A percentile compares a stretch with the other conserved stretches of the same genome.
Evolutionary conservation across 257 asterid genomes (phyloP).

Genomic region (Solanum tarapatanum): DNA sequence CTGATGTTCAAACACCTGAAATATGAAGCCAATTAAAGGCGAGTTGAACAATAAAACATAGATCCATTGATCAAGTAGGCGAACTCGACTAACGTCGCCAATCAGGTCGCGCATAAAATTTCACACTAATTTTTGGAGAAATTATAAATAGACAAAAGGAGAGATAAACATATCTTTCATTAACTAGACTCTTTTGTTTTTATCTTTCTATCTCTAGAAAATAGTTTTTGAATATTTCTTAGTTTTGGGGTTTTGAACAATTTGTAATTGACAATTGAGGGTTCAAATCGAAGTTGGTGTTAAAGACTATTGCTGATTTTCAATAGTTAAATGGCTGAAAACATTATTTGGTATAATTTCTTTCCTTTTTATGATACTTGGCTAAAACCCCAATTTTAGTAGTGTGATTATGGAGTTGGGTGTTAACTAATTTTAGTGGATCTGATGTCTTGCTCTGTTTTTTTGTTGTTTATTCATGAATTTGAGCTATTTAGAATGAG

Average conservation of each 20-base stretch:
- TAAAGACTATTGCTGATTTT: neutral
- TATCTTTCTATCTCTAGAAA: neutral
- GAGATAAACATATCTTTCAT: too few relatives aligned
- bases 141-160: too few relatives aligned
- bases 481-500: neutral
- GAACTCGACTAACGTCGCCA: too few relatives aligned
- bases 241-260: neutral
- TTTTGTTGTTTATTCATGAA: too few relatives aligned
- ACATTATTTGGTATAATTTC: neutral
- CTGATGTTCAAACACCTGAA: too few relatives aligned
- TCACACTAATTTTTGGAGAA: too few relatives aligned
- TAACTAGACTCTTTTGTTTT: too few relatives aligned
- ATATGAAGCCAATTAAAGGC: too few relatives aligned
- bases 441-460: neutral
- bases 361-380: too few relatives aligned
- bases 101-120: too few relatives aligned
- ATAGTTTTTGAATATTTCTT: neutral
- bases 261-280: neutral
- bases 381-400: neutral
- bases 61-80: too few relatives aligned
- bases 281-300: neutral
- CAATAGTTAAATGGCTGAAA: neutral
- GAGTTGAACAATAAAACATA: too few relatives aligned
- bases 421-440: neutral
- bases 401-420: neutral